These are phyloP conservation scores for Cutaneotrichosporon sp. DNA, from an alignment of 1,284 basidiomycete genomes.

Conservation along the genomic window DNA sequence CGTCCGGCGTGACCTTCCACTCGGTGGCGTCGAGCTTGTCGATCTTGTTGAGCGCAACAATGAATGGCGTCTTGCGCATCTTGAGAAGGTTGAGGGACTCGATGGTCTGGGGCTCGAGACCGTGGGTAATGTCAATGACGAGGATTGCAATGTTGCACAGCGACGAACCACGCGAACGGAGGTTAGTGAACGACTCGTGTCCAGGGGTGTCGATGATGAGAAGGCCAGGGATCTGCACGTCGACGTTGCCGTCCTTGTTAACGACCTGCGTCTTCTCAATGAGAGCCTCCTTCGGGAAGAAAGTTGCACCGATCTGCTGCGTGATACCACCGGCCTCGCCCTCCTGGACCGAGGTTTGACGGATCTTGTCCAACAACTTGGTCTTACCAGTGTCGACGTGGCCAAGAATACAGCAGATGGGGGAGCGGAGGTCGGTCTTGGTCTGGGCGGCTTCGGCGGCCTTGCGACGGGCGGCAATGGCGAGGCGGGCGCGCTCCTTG, in stretches of 20 bases:
- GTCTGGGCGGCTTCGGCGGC: slow-evolving; percentile 79
- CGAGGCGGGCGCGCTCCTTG: slow-evolving; percentile 78
- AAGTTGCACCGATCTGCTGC: slow-evolving; percentile 99
- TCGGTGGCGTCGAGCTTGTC: slow-evolving; percentile 53
- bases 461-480: slow-evolving; percentile 75
- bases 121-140: slow-evolving; percentile 99
- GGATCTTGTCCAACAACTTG: slow-evolving; percentile 98
- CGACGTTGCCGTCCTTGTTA: slow-evolving; percentile 76
- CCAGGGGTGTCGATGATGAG: slow-evolving; percentile 98
- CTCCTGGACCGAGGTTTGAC: slow-evolving; percentile 99
- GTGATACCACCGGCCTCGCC: slow-evolving; percentile 99
- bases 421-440: slow-evolving; percentile 88
- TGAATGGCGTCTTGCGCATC: slow-evolving; percentile 96
- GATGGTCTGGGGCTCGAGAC: slow-evolving; percentile 93
- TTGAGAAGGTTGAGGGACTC: slow-evolving; percentile 90
- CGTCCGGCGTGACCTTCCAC: slow-evolving; percentile 89
- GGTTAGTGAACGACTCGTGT: slow-evolving; percentile 98
- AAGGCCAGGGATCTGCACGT: slow-evolving; percentile 96
- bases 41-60: slow-evolving; percentile 92
- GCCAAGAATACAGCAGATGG: slow-evolving; percentile 98
- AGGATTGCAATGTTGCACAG: slow-evolving; percentile 99
- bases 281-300: slow-evolving; percentile 97
- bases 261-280: slow-evolving; percentile 85
- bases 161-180: slow-evolving; percentile 92
- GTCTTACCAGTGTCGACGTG: slow-evolving; percentile 99